These are phyloP conservation scores for Quercus wislizeni DNA, from an alignment of 306 rosid species.

Conservation along the genomic window DNA sequence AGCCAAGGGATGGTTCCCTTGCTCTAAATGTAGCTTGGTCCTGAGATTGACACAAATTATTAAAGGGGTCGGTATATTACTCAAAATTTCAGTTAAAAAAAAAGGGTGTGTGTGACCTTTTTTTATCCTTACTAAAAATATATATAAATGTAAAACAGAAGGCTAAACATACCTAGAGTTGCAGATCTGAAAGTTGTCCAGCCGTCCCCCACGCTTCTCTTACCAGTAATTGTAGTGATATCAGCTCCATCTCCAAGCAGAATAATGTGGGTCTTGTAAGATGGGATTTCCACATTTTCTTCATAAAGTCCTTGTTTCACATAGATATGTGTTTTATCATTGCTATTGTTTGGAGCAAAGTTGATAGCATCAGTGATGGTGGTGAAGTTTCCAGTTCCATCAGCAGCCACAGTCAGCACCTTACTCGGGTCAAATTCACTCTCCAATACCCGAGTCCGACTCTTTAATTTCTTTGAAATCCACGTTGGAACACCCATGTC, in stretches of 20 bases:
- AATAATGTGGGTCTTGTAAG: constrained; percentile 60
- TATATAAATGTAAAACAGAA: too few species aligned
- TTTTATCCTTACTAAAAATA: too few species aligned
- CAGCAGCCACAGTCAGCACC: constrained; percentile 57
- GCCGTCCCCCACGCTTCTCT: constrained; percentile 47
- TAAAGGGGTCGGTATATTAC: too few species aligned
- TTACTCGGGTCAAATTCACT: constrained; percentile 28
- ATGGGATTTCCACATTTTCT: constrained; percentile 74
- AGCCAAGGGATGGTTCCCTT: too few species aligned
- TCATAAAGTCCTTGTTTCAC: constrained; percentile 55
- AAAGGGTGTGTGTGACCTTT: too few species aligned
- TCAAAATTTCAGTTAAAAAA: too few species aligned
- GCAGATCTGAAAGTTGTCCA: constrained; percentile 90
- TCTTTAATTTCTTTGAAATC: constrained; percentile 23
- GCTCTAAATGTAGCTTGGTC: too few species aligned
- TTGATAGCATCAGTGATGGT: constrained; percentile 57
- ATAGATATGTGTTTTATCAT: constrained; percentile 51
- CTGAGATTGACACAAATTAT: too few species aligned
- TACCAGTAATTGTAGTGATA: constrained; percentile 54
- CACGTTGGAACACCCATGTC: constrained; percentile 19
- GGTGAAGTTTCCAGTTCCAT: constrained; percentile 72
- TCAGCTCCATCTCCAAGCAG: constrained; percentile 77
- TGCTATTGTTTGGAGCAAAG: constrained; percentile 66
- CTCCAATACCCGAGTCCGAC: too few species aligned
- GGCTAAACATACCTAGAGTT: constrained; percentile 47